Conservation (phyloP, 371 early-diverging fungal genomes). For the Apophysomyces variabilis region DNA sequence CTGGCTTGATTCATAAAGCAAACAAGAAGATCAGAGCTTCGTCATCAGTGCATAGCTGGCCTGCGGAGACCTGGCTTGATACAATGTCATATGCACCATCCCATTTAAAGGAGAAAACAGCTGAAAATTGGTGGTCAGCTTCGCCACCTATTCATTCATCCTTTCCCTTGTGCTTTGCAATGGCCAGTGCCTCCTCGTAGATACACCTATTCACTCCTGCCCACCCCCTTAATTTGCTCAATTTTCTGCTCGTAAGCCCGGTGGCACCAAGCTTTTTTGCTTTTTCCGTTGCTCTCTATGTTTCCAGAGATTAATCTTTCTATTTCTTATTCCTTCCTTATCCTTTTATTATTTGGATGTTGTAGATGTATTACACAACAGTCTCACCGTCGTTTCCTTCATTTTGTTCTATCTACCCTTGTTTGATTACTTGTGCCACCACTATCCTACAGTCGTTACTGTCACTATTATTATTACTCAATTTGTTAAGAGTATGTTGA, state of each 20-base stretch:
- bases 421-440: too few relatives aligned
- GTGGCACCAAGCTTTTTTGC: not conserved
- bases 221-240: not conserved
- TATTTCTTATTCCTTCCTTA: too few relatives aligned
- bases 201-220: not conserved
- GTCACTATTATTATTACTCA: too few relatives aligned
- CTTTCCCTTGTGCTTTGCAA: not conserved
- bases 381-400: too few relatives aligned
- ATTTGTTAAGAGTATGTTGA: too few relatives aligned
- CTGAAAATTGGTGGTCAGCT: constrained; percentile 4
- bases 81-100: not conserved
- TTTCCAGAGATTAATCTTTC: not conserved
- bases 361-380: too few relatives aligned
- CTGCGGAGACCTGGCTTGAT: not conserved
- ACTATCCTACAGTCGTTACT: too few relatives aligned
- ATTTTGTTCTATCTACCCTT: too few relatives aligned
- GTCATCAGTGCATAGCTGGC: not conserved
- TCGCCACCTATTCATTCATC: not conserved
- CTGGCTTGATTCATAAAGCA: not conserved
- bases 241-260: not conserved
- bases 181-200: constrained; percentile 2
- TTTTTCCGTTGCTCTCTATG: not conserved
- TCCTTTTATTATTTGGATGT: too few relatives aligned
- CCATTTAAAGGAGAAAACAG: not conserved
- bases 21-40: not conserved